These are phyloP conservation scores for Thelonectria blattea DNA, from an alignment of 2,329 filamentous ascomycete species.

Conservation along the genomic window DNA sequence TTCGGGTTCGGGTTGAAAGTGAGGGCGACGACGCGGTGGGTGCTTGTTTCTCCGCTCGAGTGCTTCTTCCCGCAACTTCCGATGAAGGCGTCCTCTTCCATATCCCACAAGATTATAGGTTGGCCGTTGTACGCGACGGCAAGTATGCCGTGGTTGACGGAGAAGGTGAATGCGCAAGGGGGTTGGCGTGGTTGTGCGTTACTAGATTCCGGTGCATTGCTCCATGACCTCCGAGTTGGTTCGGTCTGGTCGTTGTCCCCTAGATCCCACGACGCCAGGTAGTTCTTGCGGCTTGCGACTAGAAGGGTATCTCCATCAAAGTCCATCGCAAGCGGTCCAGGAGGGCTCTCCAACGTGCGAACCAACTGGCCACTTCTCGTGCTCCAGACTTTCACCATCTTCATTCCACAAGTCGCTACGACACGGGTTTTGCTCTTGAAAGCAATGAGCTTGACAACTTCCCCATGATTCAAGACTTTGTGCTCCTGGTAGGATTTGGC, in stretches of 20 bases:
- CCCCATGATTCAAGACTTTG: slow-evolving; percentile 37
- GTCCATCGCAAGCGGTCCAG: slow-evolving; percentile 31
- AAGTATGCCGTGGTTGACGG: slow-evolving; percentile 40
- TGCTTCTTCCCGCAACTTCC: slow-evolving; percentile 44
- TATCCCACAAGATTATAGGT: slow-evolving; percentile 45
- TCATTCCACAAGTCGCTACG: slow-evolving; percentile 41
- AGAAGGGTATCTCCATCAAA: slow-evolving; percentile 39
- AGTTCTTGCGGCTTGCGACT: slow-evolving; percentile 37
- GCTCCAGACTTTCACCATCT: slow-evolving; percentile 42
- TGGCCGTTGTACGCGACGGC: slow-evolving; percentile 41
- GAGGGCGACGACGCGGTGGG: slow-evolving; percentile 38
- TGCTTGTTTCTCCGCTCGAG: slow-evolving; percentile 39
- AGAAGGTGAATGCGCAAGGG: slow-evolving; percentile 38
- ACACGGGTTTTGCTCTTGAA: slow-evolving; percentile 40
- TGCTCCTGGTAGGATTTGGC: slow-evolving; percentile 38
- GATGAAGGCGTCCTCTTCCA: slow-evolving; percentile 39
- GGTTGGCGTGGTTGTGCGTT: slow-evolving; percentile 18
- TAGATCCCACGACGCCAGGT: slow-evolving; percentile 39
- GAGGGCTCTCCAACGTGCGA: slow-evolving; percentile 33
- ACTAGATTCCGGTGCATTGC: slow-evolving; percentile 21
- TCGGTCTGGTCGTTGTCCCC: slow-evolving; percentile 21
- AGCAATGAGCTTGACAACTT: slow-evolving; percentile 39
- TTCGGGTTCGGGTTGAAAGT: slow-evolving; percentile 44
- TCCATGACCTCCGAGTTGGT: slow-evolving; percentile 31
- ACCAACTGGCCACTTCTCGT: slow-evolving; percentile 35